These are phyloP conservation scores for Syncephalastrum racemosum DNA, from an alignment of 371 early-diverging fungal genomes.

Conservation along the genomic window DNA sequence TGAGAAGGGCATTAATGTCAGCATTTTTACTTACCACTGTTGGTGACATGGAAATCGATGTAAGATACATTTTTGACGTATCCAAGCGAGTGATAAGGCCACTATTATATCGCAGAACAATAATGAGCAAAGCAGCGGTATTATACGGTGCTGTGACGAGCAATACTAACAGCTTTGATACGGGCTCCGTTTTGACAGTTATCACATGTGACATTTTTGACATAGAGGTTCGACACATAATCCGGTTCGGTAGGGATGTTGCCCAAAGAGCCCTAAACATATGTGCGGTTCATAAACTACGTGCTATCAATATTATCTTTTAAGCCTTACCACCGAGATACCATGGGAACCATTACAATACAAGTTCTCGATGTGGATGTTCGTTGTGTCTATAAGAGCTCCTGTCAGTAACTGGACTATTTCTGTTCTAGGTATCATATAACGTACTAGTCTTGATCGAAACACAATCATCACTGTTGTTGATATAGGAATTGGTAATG, in stretches of 20 bases:
- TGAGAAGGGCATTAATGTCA: background rate
- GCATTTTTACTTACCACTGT: slow-evolving; percentile 9
- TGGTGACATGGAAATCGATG: slow-evolving; percentile 18
- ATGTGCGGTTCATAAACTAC: background rate
- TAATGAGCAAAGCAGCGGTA: too few species aligned
- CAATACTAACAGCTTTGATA: slow-evolving; percentile 18
- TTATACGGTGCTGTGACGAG: too few species aligned
- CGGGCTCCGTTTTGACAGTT: slow-evolving; percentile 24
- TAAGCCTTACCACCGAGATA: slow-evolving; percentile 18
- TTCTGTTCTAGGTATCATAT: too few species aligned
- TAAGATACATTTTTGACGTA: slow-evolving; percentile 21
- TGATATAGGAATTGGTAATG: slow-evolving; percentile 19
- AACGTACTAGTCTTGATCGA: slow-evolving; percentile 17
- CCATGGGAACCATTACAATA: slow-evolving; percentile 29
- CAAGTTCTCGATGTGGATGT: slow-evolving; percentile 19
- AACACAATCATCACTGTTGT: slow-evolving; percentile 27
- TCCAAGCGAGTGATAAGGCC: slow-evolving; percentile 15
- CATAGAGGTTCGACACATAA: slow-evolving; percentile 17
- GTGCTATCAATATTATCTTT: background rate
- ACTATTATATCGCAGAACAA: slow-evolving; percentile 1
- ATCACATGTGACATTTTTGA: slow-evolving; percentile 19
- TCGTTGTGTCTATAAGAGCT: slow-evolving; percentile 14
- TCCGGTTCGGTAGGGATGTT: slow-evolving; percentile 15
- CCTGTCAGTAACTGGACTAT: background rate
- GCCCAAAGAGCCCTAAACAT: slow-evolving; percentile 18